Base-by-base conservation (phyloP, 768 basidiomycete species). In the Lactifluus volemus region DNA sequence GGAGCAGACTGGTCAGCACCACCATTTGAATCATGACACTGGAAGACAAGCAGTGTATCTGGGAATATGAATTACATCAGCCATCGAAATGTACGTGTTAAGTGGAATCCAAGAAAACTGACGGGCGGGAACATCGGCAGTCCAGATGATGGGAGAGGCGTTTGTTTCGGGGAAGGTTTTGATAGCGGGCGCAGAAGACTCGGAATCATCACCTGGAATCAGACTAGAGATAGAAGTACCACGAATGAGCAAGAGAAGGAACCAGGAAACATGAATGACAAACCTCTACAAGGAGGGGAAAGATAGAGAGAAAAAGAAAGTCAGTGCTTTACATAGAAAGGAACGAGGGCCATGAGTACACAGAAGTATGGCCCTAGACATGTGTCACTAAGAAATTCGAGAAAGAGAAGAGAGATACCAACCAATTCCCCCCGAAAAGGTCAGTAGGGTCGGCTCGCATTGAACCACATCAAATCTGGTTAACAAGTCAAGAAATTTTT, bases 1-100 rank as follows among this genome's bases (percentile, higher is more conserved):
- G 81, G 36, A 6, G 79, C 87, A 2, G 79, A 72, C 66, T 84
- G 84, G 0, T 70, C 75, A 50, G 69, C 21, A 0, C 21, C 0
- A 67, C 92, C 91, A 36, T 74, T 80, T 58, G 58, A 70, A 68
- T 94, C 92, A 69, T 79, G 80, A 63, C 92, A 61, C 76, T 85
- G 83, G 59, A 0, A 25, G 25, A 25, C 25, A 25, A 25, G 25
- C 25, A 1, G 25, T 25, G 25, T 25, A 2, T 25, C 25, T 25
- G 2, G 25, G 47, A 1, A 53, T 19, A 55, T 0, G 59, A 45
- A 49, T 19, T 53, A 39, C 63, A 34, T 53, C 5, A 47, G 47
- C n/a, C 17, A 14, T 0, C 52, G 6, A 12, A 34, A 49, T 52
- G 38, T 8, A 38, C 39, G 17, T 21, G 8, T 25, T 2, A 9